Evolutionary conservation across 1,284 basidiomycete genomes (phyloP), one percentile per base, ranked within the genome.

Genomic region (Ustilago nuda): DNA sequence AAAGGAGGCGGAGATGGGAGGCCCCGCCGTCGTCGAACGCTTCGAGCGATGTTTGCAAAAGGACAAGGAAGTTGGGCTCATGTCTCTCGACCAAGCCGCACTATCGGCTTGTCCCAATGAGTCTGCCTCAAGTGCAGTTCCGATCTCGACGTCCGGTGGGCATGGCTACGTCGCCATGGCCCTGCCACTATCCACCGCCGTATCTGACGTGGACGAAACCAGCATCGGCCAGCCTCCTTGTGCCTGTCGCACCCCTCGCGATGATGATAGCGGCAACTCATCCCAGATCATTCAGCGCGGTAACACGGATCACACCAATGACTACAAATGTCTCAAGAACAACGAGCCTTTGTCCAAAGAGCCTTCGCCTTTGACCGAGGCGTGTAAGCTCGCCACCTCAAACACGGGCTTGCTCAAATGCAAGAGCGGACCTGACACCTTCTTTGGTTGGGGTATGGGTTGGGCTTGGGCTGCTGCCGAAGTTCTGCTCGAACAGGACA

Each of bases 361-460:
- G 39, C 68, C 68, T 1, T 61, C 66, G 50, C 70, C 70, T 8
- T 65, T 78, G 67, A 59, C 60, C 4, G 57, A 66, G 15, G 58
- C 69, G 3, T 75, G 76, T 50, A 60, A 60, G 53, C 61, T 71
- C 4, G 69, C 79, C 0, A 78, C 72, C 43, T 37, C 61, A 43
- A 71, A 74, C 66, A 56, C 65, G 23, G 65, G 72, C 39, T 66
- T 85, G 15, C 50, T 85, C 30, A 67, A 71, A 12, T 71, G 80
- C 59, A 79, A 75, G 56, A 72, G 61, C 48, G 79, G 78, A 13
- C 79, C 82, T 13, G 83, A 85, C 48, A 81, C 81, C 12, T 71
- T 78, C 36, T 74, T 85, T 3, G 83, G 83, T 19, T 85, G 78
- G 76, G 83, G 83, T n/a, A 70, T 85, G 48, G 83, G 83, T 8